Conservation (phyloP, 805 yeast genomes). For the Ogataea ramenticola region DNA sequence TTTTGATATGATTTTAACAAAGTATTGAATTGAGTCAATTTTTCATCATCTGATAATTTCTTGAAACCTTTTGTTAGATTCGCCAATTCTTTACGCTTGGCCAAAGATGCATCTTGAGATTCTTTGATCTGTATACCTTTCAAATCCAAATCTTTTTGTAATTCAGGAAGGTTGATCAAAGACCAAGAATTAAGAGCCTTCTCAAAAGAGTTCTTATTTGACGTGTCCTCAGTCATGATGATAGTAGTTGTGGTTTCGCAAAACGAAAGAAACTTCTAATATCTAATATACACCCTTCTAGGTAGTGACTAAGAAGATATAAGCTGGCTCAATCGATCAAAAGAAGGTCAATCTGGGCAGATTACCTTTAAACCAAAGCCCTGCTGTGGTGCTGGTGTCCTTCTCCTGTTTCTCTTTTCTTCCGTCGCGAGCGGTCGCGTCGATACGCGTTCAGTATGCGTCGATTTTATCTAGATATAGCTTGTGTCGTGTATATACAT, state of each 20-base stretch:
- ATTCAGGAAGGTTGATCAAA: conserved; percentile 56
- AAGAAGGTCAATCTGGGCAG: too few species aligned
- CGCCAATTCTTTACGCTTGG: conserved; percentile 71
- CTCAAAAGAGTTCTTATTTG: conserved; percentile 25
- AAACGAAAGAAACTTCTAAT: too few species aligned
- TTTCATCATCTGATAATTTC: conserved; percentile 60
- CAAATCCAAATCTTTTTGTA: conserved; percentile 69
- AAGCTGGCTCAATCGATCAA: too few species aligned
- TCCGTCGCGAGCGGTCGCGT: too few species aligned
- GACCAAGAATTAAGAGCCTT: conserved; percentile 71
- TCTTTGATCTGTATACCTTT: conserved; percentile 69
- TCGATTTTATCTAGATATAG: too few species aligned
- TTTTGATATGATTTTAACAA: conserved; percentile 74
- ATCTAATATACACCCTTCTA: too few species aligned
- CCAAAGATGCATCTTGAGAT: conserved; percentile 58
- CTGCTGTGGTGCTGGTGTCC: too few species aligned
- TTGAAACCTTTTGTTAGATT: conserved; percentile 80
- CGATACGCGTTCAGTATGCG: too few species aligned
- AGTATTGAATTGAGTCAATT: conserved; percentile 56
- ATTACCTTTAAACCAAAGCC: too few species aligned
- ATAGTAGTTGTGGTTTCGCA: not conserved
- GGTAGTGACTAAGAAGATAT: too few species aligned
- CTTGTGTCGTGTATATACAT: too few species aligned
- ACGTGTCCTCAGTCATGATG: not conserved
- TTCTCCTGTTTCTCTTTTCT: too few species aligned